These are phyloP conservation scores for Cornus suecica DNA, from an alignment of 148 eudicot species.

Conservation along the genomic window DNA sequence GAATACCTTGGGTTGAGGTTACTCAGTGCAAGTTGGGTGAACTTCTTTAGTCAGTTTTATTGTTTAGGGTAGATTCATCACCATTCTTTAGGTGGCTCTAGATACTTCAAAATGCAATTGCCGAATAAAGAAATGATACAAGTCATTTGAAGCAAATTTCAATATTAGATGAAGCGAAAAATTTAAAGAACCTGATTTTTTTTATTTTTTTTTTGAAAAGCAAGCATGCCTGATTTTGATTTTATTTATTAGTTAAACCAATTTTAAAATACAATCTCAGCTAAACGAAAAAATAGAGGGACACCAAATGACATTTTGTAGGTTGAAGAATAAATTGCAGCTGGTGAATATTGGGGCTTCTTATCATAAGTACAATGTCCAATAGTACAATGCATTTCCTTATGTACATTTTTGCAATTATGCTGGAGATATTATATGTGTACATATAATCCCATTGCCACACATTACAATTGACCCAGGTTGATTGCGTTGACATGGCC, in stretches of 20 bases:
- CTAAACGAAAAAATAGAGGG: no score
- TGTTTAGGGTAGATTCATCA: background rate
- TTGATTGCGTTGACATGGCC: background rate
- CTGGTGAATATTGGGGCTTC: background rate
- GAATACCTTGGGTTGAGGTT: background rate
- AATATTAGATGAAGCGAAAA: background rate
- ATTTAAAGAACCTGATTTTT: no score
- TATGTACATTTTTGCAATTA: no score
- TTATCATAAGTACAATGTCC: no score
- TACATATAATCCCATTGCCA: background rate
- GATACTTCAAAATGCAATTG: no score
- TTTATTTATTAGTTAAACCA: no score
- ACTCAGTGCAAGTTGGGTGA: background rate
- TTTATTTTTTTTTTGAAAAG: no score
- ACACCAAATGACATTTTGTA: background rate
- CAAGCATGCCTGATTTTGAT: no score
- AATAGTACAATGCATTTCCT: background rate
- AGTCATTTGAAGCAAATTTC: background rate
- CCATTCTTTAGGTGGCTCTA: background rate
- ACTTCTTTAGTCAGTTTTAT: background rate
- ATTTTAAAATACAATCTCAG: no score
- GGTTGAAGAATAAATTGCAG: background rate
- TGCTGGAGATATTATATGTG: background rate
- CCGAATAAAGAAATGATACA: no score
- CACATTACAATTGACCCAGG: background rate